Base-by-base conservation (phyloP, 805 yeast species). In the Metahyphopichia silvanorum region DNA sequence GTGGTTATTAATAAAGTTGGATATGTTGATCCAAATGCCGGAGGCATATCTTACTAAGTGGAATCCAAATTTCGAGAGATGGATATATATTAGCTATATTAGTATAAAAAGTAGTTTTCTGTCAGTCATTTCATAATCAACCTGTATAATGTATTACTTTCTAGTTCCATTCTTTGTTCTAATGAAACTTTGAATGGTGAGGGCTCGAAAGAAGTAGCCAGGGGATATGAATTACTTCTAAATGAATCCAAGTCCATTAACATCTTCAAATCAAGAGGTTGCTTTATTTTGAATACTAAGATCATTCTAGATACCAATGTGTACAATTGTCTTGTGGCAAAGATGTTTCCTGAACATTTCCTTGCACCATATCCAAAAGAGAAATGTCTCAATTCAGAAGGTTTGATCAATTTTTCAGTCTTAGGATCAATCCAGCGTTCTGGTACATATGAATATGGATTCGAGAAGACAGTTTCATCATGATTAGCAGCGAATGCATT, bases 401-500 rank as follows among this genome's bases (percentile, higher is more conserved):
- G 37, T 27, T 26, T 11, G 23, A 43, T 21, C 10, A 51, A 28
- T 22, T 41, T 49, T 21, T 49, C 36, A 6, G 39, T 37, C 2
- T 44, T 37, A 5, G 37, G 18, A 23, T 63, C 59, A 25, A 79
- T 47, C 69, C 74, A 79, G 29, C 87, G 50, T 21, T 64, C 69
- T 1, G 86, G 86, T 2, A 48, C 36, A 45, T 79, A 80, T 12
- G 47, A 46, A 47, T 52, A 53, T 0, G 86, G 81, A 12, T 63
- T 44, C 9, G 43, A 38, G 38, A 70, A 79, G 10, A 51, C 50
- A 4, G 31, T 35, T 0, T 53, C 49, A 47, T 83, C 91, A 51
- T 82, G 85, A 48, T 83, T 82, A 3, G 80, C 87, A 2, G 82
- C 78, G 63, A 71, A 80, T 1, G 83, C 69, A 47, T 83, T 83